Conservation (phyloP, 2,329 filamentous ascomycete species). For the Xylaria sp. region DNA sequence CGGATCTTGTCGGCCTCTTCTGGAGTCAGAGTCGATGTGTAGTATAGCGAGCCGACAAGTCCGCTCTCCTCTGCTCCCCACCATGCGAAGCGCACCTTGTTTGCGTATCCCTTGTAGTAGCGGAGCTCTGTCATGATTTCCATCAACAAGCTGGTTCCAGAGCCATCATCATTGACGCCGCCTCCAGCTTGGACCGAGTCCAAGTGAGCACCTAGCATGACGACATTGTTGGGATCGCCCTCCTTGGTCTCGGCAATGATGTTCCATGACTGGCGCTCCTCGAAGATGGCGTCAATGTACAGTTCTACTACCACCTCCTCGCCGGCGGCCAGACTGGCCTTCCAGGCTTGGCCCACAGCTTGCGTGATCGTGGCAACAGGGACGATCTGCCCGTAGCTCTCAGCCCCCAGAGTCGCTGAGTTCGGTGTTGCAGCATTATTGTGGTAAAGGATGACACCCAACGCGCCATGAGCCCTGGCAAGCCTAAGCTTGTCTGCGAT, state of each 20-base stretch:
- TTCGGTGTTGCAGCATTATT: conserved; percentile 60
- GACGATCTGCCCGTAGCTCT: conserved; percentile 51
- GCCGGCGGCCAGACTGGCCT: conserved; percentile 48
- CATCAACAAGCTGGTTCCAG: conserved; percentile 52
- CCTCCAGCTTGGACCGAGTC: conserved; percentile 55
- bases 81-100: conserved; percentile 58
- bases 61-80: conserved; percentile 58
- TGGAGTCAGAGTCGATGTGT: conserved; percentile 51
- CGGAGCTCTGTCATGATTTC: conserved; percentile 53
- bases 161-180: conserved; percentile 56
- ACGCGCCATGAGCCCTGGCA: conserved; percentile 55
- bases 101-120: conserved; percentile 51
- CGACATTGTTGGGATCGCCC: conserved; percentile 55
- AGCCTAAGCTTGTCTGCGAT: conserved; percentile 57
- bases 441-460: conserved; percentile 68
- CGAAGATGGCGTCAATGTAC: conserved; percentile 52
- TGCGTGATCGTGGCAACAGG: conserved; percentile 52
- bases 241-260: conserved; percentile 57
- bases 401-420: conserved; percentile 63
- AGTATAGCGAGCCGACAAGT: conserved; percentile 57
- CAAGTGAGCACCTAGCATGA: conserved; percentile 56
- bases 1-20: conserved; percentile 64
- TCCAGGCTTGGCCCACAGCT: conserved; percentile 53
- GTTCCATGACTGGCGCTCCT: conserved; percentile 54
- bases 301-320: conserved; percentile 51